phyloP scores from a whole-genome alignment of 1,139 yeast species.

The Debaryomycetaceae sp. region DNA sequence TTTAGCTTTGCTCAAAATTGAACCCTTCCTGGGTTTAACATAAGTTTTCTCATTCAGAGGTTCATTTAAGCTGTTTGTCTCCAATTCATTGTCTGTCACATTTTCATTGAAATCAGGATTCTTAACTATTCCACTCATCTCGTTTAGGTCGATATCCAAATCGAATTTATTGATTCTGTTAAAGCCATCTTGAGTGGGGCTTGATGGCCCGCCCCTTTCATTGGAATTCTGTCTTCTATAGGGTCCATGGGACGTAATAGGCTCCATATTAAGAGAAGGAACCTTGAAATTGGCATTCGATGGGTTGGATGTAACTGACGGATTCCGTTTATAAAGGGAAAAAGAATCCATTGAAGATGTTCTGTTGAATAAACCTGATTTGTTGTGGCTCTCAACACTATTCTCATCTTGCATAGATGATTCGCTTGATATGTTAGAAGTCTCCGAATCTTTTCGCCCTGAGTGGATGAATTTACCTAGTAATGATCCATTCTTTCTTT shows the following conservation, averaged over 20 bases:
- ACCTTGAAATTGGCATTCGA: slow-evolving; percentile 21
- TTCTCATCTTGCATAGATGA: slow-evolving; percentile 33
- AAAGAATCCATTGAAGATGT: neutral
- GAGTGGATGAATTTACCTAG: slow-evolving; percentile 49
- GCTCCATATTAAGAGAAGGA: slow-evolving; percentile 35
- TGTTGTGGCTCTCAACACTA: slow-evolving; percentile 7
- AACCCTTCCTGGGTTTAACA: neutral
- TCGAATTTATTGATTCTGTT: slow-evolving; percentile 21
- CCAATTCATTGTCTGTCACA: neutral
- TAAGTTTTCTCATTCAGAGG: neutral
- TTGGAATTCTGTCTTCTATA: neutral
- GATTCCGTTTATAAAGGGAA: neutral
- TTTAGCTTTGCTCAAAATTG: slow-evolving; percentile 1
- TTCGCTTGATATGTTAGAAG: slow-evolving; percentile 8
- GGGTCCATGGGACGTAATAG: slow-evolving; percentile 10
- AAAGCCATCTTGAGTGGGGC: neutral
- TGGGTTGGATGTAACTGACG: neutral
- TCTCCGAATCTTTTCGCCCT: slow-evolving; percentile 35
- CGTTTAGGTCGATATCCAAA: slow-evolving; percentile 47
- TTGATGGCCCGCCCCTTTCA: neutral
- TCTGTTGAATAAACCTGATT: slow-evolving; percentile 1
- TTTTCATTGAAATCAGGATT: slow-evolving; percentile 7
- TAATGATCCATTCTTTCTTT: slow-evolving; percentile 40
- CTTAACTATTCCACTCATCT: slow-evolving; percentile 53
- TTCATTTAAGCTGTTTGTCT: neutral